phyloP scores from a whole-genome alignment of 148 eudicot genomes.

The Cornus suecica region DNA sequence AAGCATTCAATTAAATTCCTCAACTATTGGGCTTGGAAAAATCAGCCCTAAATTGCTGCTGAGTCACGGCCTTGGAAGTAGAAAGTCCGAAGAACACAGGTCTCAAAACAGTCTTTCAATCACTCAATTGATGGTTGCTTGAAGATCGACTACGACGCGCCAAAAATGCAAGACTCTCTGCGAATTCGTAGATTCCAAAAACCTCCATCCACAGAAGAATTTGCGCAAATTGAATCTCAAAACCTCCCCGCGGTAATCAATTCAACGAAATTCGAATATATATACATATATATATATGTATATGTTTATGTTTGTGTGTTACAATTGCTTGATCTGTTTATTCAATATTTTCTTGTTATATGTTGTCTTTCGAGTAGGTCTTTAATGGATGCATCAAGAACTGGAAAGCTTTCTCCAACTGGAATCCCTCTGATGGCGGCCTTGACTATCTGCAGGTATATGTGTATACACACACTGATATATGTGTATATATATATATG shows the following conservation, averaged over 20 bases:
- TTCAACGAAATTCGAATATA: neutral
- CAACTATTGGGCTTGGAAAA: too few species aligned
- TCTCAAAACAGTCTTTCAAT: too few species aligned
- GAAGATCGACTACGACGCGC: too few species aligned
- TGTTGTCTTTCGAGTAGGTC: constrained; percentile 32
- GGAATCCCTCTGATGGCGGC: constrained; percentile 76
- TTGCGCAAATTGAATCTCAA: constrained; percentile 50
- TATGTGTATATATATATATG: too few species aligned
- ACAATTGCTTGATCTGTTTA: neutral
- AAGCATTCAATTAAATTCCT: too few species aligned
- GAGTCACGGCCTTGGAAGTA: too few species aligned
- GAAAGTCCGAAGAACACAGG: too few species aligned
- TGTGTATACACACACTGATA: too few species aligned
- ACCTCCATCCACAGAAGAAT: constrained; percentile 45
- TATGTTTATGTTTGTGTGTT: neutral
- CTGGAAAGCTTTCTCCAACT: constrained; percentile 62
- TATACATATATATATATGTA: neutral
- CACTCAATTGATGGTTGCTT: too few species aligned
- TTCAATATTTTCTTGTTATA: neutral
- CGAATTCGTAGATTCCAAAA: constrained; percentile 33
- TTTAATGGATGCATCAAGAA: constrained; percentile 65
- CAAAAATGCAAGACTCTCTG: constrained; percentile 29
- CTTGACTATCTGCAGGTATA: constrained; percentile 72
- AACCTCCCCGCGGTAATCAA: constrained; percentile 62
- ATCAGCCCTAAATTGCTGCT: too few species aligned